phyloP scores from a whole-genome alignment of 1,284 basidiomycete genomes.

The Tausonia pullulans region DNA sequence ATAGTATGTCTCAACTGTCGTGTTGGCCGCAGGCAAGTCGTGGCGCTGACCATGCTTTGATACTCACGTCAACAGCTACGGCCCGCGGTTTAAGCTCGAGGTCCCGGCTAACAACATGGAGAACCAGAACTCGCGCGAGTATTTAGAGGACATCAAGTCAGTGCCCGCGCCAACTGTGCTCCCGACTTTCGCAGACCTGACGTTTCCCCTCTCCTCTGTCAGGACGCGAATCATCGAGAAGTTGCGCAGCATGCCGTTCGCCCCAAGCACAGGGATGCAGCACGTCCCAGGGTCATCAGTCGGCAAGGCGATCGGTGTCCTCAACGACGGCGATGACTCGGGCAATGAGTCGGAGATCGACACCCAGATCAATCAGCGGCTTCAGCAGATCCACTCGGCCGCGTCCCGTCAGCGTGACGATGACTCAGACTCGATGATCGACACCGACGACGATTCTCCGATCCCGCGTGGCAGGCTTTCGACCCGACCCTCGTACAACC shows the following conservation, averaged over 20 bases:
- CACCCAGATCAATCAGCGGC: conserved; percentile 25
- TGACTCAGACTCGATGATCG: too few relatives aligned
- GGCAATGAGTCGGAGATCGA: conserved; percentile 36
- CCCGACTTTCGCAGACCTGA: neutral
- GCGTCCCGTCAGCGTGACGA: neutral
- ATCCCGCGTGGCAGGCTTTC: too few relatives aligned
- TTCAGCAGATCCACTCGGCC: conserved; percentile 1
- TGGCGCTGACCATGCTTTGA: neutral
- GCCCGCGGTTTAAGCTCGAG: conserved; percentile 86
- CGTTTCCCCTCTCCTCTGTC: neutral
- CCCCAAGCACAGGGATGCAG: conserved; percentile 80
- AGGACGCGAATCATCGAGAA: conserved; percentile 66
- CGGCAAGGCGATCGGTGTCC: conserved; percentile 29
- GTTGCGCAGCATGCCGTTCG: conserved; percentile 61
- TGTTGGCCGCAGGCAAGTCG: neutral
- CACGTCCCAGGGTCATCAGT: conserved; percentile 50
- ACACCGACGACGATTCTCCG: too few relatives aligned
- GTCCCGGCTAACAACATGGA: conserved; percentile 89
- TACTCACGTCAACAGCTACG: conserved; percentile 78
- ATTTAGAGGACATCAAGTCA: conserved; percentile 68
- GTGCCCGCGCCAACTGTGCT: conserved; percentile 21
- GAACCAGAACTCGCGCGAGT: conserved; percentile 76
- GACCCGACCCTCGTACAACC: too few relatives aligned
- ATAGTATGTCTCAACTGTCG: neutral
- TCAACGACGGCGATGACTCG: conserved; percentile 25